Evolutionary conservation across 768 basidiomycete species (phyloP), one percentile per base, ranked within the genome.

Genomic region (Lanmaoa pseudosensibilis): DNA sequence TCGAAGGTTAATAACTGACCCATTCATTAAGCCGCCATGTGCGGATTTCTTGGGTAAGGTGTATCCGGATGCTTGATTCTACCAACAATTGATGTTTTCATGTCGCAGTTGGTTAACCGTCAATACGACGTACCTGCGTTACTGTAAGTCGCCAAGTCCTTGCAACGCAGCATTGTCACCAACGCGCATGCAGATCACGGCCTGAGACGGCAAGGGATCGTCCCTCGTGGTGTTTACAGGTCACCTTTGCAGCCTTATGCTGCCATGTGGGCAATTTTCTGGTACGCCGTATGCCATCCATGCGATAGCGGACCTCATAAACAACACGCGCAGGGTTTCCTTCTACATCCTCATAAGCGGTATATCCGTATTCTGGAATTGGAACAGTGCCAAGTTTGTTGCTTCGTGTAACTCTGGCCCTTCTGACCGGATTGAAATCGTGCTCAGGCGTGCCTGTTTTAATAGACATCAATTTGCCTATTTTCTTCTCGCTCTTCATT

Each of bases 101-200:
- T 27, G 75, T 77, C 50, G 80, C 74, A 75, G 80, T 46, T 90
- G 88, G 88, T 77, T 78, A 57, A 68, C 80, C 36, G 84, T 89
- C 69, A 87, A 87, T 68, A 54, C 88, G 30, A 89, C 89, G 16
- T 93, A 87, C 73, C 65, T 89, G 52, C 82, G 74, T 71, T 92
- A 87, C 77, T 81, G 86, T 84, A 59, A 60, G 85, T 76, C 15
- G 0, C 18, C 0, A 21, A 45, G 30, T 46, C 1, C 32, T 52
- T 5, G 40, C 16, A n/a, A 18, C 4, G 33, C 37, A 44, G 0
- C 88, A 91, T 68, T 45, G 1, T 43, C 16, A 46, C 30, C 23
- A 55, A 36, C 10, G 1, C 6, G 13, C 27, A 18, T 41, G 12
- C 10, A 65, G 64, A 54, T 56, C 58, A 52, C 49, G 64, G 63